Conservation (phyloP, 2,329 filamentous ascomycete genomes). For the Fusarium paranaense region DNA sequence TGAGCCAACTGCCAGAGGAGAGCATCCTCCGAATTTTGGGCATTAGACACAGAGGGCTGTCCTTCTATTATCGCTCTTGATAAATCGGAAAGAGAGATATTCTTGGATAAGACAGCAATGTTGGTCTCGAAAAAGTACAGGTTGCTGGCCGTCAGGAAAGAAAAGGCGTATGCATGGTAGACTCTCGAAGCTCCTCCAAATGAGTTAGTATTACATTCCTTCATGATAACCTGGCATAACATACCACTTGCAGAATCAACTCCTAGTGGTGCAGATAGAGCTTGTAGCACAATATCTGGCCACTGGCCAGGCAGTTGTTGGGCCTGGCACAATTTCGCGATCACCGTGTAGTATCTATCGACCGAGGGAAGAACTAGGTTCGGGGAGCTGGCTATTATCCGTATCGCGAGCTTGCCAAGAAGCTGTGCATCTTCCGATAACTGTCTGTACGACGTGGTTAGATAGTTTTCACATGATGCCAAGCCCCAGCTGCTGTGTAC, state of each 20-base stretch:
- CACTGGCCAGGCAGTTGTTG: constrained; percentile 31
- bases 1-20: constrained; percentile 76
- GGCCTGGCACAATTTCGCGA: constrained; percentile 52
- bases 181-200: constrained; percentile 11
- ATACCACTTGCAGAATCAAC: constrained; percentile 32
- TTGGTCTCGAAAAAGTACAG: constrained; percentile 57
- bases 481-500: constrained; percentile 10
- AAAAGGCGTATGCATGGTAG: constrained; percentile 43
- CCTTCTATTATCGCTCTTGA: constrained; percentile 55
- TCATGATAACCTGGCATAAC: neutral
- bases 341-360: constrained; percentile 54
- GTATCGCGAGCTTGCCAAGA: constrained; percentile 52
- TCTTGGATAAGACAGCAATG: constrained; percentile 49
- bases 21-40: constrained; percentile 50
- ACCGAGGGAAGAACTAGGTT: constrained; percentile 39
- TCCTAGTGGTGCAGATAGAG: constrained; percentile 47
- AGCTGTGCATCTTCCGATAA: constrained; percentile 40
- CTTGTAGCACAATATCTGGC: constrained; percentile 41
- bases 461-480: neutral
- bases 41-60: constrained; percentile 45
- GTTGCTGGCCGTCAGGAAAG: constrained; percentile 42
- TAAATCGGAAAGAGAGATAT: constrained; percentile 55
- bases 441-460: constrained; percentile 32
- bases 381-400: constrained; percentile 41
- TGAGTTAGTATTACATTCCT: constrained; percentile 8